A percentile compares a stretch with the other conserved stretches of the same genome.
Conservation (phyloP, 164 flowering plant species). For the Annona cherimola region DNA sequence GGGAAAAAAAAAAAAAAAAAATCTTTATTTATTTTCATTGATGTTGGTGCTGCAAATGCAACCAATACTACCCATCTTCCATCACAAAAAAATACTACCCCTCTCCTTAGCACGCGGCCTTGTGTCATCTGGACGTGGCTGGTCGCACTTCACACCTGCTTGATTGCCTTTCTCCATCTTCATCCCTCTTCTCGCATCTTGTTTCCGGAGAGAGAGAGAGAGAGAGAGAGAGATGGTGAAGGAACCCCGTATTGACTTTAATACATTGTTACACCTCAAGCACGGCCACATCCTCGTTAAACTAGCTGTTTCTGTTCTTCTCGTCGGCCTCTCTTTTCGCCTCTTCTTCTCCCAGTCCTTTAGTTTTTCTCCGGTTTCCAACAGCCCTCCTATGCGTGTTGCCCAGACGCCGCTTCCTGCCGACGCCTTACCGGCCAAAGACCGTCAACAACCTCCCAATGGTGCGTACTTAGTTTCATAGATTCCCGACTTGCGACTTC, state of each 20-base stretch:
- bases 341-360: slow-evolving; percentile 45
- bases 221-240: slow-evolving; percentile 25
- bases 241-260: slow-evolving; percentile 29
- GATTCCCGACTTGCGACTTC: background rate
- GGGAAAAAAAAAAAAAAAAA: too few species aligned
- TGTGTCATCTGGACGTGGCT: background rate
- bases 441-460: slow-evolving; percentile 16
- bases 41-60: too few species aligned
- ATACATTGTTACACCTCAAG: slow-evolving; percentile 26
- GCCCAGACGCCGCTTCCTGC: background rate
- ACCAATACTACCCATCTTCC: too few species aligned
- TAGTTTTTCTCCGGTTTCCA: slow-evolving; percentile 18
- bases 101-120: too few species aligned
- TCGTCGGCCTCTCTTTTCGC: slow-evolving; percentile 59
- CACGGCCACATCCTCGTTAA: slow-evolving; percentile 45
- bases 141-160: background rate
- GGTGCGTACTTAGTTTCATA: slow-evolving; percentile 26
- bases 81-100: too few species aligned
- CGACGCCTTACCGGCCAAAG: background rate
- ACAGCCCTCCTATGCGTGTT: background rate
- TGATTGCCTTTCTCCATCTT: background rate
- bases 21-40: too few species aligned
- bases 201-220: background rate
- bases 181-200: background rate
- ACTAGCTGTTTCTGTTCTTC: slow-evolving; percentile 36